Evolutionary conservation across 2,329 filamentous ascomycete species (phyloP), one percentile per base, ranked within the genome.

Genomic region (Dryadomyces quercivorus): DNA sequence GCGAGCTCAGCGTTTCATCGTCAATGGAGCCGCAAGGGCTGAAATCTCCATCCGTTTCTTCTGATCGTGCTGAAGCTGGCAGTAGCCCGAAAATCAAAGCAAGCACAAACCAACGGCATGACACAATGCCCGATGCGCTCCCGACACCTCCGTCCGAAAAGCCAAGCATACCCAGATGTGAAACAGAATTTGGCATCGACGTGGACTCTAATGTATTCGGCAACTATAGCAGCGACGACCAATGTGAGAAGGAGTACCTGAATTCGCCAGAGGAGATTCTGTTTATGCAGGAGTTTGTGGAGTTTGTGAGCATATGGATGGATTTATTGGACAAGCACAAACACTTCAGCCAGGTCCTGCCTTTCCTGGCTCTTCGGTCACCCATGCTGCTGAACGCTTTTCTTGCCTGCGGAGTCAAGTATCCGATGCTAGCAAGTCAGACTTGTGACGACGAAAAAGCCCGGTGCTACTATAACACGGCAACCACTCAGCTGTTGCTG

Each of bases 281-380:
- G n/a, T 90, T 90, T 64, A 88, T 96, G 85, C 88, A 95, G 66
- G 84, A 90, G 0, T 97, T 95, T 65, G 85, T 94, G 7, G 86
- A 94, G 63, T 86, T 95, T 60, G 88, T 97, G 2, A 90, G 86
- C 1, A 69, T 89, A 3, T 96, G 92, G 89, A 95, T 97, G 88
- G 92, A 96, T 68, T 88, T 84, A 45, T 82, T 96, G 73, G 88
- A 95, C 70, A 77, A 82, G 38, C 77, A 84, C 60, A 92, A 92
- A 70, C 87, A 94, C 72, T 96, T 96, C 66, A 88, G 88, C 22
- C 80, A 86, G 50, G 73, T 88, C 18, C 74, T 96, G n/a, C 90
- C 92, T 0, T 90, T 89, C 62, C 80, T 92, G 62, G 84, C 90
- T 1, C 73, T 95, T 22, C 79, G 82, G 54, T 88, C 93, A 56